Base-by-base conservation (phyloP, 345 rosid species). In the Draba incana region DNA sequence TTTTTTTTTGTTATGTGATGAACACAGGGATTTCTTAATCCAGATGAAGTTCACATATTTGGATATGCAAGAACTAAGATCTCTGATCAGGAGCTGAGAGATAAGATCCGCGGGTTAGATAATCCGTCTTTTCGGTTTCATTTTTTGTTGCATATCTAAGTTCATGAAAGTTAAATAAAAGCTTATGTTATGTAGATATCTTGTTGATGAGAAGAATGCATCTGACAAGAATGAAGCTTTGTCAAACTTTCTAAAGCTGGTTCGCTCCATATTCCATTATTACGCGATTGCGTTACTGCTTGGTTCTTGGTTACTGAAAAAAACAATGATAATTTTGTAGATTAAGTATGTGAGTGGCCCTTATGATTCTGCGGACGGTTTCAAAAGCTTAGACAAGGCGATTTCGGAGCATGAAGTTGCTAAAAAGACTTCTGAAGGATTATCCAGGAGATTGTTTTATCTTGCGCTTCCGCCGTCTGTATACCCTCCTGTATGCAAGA, bases 381-480 rank as follows among this genome's bases (percentile, higher is more conserved):
- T 94, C 76, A 66, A 51, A 77, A 77, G 59, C 45, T 70, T 94
- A 74, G 98, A 94, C 72, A 77, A 83, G 83, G 90, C 77, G 54
- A 89, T 94, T 45, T 78, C 87, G 6, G 77, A 79, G 74, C 96
- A 91, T 59, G 97, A 94, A 79, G 33, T 73, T 16, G 84, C 92
- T 2, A 94, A 78, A 69, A 84, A 78, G 54, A 86, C 80, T 68
- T 41, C 61, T 12, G 88, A 91, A 78, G 98, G 89, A 49, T 84
- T 91, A 71, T 87, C 92, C 7, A 84, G 97, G 66, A 91, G 98
- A 69, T 79, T 91, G 52, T 94, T 94, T 79, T 94, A 94, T 71
- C 76, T 91, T 61, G 99, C 99, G 69, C 98, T 94, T 57, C 99
- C 99, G 0, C 98, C 99, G 2, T 89, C 99, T 28, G 92, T 94